Evolutionary conservation across 1,139 yeast species (phyloP), one percentile per base, ranked within the genome.

Genomic region (Yamadazyma jaroonii): DNA sequence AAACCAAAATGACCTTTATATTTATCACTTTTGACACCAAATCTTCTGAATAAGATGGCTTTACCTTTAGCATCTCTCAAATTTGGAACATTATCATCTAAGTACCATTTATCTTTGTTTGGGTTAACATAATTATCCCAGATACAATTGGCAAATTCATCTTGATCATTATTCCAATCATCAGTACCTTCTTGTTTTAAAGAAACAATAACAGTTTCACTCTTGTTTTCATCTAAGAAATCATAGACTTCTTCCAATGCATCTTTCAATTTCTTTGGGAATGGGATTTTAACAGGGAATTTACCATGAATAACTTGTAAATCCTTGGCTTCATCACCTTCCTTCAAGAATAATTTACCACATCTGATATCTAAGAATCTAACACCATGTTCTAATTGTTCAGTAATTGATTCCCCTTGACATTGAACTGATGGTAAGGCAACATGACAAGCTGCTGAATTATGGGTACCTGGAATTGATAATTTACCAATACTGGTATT

Each of bases 361-460:
- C 75, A 72, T 47, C 92, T 71, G 34, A 85, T 60, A 54, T 85
- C 94, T 43, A 85, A 67, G 52, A 84, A 85, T 42, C 94, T 69
- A 12, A 85, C 82, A 6, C 94, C 95, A 48, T 84, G 69, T 36
- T 74, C 62, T 62, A 85, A 72, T 60, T 85, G 95, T 2, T 74
- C 75, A 2, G 73, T 61, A 35, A 85, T 67, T 2, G 77, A 59
- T 8, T 67, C 77, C 14, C 81, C 86, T 57, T 85, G 95, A 58
- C 95, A 85, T 56, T 81, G 84, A 25, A 84, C 92, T 0, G 88
- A 79, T 14, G 92, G 92, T 37, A 84, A 67, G 1, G 92, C 84
- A n/a, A 76, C 64, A 57, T 82, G 81, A 51, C 77, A 77, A 9
- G 94, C 92, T 9, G 85, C 88, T 24, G 87, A 72, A 54, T 84